Evolutionary conservation across 768 basidiomycete genomes (phyloP).

Genomic region (Leucosporidium scottii): DNA sequence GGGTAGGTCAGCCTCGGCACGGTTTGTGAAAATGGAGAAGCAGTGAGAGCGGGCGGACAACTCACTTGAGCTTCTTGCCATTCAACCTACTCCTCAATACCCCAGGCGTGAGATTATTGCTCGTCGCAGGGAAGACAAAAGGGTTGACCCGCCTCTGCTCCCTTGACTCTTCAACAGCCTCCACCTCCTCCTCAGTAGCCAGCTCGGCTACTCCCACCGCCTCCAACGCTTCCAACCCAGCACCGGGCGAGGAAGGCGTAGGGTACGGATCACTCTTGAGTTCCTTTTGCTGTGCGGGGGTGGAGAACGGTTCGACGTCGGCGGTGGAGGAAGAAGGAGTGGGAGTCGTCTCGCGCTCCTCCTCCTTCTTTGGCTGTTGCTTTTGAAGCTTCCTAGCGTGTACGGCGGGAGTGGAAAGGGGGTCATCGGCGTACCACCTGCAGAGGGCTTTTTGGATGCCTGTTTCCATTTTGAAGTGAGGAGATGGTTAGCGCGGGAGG

Average conservation of each 20-base stretch:
- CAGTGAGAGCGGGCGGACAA: neutral
- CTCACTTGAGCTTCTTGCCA: slow-evolving; percentile 37
- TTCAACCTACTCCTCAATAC: slow-evolving; percentile 20
- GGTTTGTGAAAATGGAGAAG: neutral
- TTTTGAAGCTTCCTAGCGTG: slow-evolving; percentile 27
- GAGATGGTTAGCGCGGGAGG: neutral
- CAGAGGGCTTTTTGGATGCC: slow-evolving; percentile 37
- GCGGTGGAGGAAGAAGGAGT: neutral
- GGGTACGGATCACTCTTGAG: neutral
- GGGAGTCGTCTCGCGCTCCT: neutral
- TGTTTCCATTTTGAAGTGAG: neutral
- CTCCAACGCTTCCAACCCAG: neutral
- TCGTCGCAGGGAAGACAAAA: slow-evolving; percentile 27
- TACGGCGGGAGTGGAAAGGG: slow-evolving; percentile 10
- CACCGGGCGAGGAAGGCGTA: neutral
- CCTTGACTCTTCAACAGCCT: neutral
- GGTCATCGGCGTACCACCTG: slow-evolving; percentile 30
- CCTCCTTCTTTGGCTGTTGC: neutral
- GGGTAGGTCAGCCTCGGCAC: no score
- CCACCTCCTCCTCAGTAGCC: neutral
- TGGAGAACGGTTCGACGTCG: slow-evolving; percentile 7
- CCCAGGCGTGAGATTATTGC: slow-evolving; percentile 22
- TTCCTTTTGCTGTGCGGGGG: neutral
- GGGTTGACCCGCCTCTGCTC: neutral
- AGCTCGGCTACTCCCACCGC: neutral